Percentiles rank a stretch among this genome's conserved stretches.
phyloP scores from a whole-genome alignment of 2,329 filamentous ascomycete genomes.

The Epichloe scottii region DNA sequence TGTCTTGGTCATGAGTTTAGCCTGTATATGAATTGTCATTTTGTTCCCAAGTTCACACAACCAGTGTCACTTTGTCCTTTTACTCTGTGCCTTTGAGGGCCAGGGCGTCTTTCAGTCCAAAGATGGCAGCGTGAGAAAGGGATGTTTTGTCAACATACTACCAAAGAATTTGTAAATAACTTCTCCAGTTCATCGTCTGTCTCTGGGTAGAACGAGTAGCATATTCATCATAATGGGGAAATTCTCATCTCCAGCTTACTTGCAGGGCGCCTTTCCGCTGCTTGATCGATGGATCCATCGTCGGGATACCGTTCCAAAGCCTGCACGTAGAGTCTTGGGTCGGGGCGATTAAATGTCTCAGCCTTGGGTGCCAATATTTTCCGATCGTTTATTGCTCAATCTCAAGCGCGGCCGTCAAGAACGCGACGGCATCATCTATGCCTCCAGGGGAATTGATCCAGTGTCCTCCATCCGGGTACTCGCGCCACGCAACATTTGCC shows the following conservation, averaged over 20 bases:
- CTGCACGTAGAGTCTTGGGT: slow-evolving; percentile 21
- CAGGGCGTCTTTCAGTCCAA: no score
- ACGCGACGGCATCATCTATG: slow-evolving; percentile 27
- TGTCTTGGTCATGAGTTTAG: no score
- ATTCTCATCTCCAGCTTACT: slow-evolving; percentile 27
- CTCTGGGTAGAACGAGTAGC: slow-evolving; percentile 22
- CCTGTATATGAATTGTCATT: no score
- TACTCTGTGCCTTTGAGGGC: slow-evolving; percentile 45
- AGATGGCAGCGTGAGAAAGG: no score
- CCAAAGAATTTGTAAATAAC: no score
- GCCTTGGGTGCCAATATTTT: slow-evolving; percentile 2
- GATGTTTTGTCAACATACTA: no score
- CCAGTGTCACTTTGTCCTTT: no score
- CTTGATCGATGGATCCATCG: slow-evolving; percentile 24
- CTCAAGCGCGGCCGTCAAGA: slow-evolving; percentile 13
- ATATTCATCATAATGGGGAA: slow-evolving; percentile 24
- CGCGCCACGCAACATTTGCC: slow-evolving; percentile 25
- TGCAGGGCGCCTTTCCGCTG: slow-evolving; percentile 19
- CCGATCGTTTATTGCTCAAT: background rate
- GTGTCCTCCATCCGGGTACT: slow-evolving; percentile 30
- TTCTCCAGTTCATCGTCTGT: no score
- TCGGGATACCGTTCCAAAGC: slow-evolving; percentile 24
- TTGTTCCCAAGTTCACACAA: no score
- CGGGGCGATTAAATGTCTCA: slow-evolving; percentile 11
- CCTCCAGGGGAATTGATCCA: slow-evolving; percentile 32